A percentile compares a stretch with the other conserved stretches of the same genome.
These are phyloP conservation scores for Microbotryum silenes-acaulis DNA, from an alignment of 1,284 basidiomycete species.

Conservation along the genomic window DNA sequence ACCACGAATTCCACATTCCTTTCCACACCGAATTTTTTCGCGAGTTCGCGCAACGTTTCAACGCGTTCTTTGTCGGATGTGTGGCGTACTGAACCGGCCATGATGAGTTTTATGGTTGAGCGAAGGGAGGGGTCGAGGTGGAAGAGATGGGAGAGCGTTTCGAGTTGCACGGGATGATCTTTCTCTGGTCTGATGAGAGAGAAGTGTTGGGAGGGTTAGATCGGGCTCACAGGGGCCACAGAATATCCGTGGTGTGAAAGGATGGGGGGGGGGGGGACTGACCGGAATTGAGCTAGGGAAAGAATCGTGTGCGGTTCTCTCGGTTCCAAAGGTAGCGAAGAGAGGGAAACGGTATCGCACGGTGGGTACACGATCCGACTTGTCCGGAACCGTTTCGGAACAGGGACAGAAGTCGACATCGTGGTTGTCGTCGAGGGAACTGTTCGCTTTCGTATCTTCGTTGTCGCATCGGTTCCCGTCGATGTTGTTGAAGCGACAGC, in stretches of 20 bases:
- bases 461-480: not conserved
- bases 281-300: constrained; percentile 89
- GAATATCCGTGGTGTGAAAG: not conserved
- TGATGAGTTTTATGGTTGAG: constrained; percentile 47
- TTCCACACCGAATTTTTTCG: constrained; percentile 60
- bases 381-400: too few species aligned
- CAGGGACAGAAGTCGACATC: not conserved
- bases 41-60: constrained; percentile 53
- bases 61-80: constrained; percentile 65
- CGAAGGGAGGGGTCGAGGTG: constrained; percentile 37
- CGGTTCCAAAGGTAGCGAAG: constrained; percentile 53
- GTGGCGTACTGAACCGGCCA: constrained; percentile 81
- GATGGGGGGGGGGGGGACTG: constrained; percentile 3
- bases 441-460: not conserved
- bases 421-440: not conserved
- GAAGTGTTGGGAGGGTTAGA: not conserved
- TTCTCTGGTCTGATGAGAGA: constrained; percentile 70
- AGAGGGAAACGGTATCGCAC: constrained; percentile 74
- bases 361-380: constrained; percentile 69
- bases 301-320: constrained; percentile 59
- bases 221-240: not conserved
- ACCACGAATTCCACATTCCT: constrained; percentile 67
- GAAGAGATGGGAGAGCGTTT: constrained; percentile 59
- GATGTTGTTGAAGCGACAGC: too few species aligned
- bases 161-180: constrained; percentile 75